phyloP scores from a whole-genome alignment of 306 rosid genomes.

The Quercus alba region DNA sequence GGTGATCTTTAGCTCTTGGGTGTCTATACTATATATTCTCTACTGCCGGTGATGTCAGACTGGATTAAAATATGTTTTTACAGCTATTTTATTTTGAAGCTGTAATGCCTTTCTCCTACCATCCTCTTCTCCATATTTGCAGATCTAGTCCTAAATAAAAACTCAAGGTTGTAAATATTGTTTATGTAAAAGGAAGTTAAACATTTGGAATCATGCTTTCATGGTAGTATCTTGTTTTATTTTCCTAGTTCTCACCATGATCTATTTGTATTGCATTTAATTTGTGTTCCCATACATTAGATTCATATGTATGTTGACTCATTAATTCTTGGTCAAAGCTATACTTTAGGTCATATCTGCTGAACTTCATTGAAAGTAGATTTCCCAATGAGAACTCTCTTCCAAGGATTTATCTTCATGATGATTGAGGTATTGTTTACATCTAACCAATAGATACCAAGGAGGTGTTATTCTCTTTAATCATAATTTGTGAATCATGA shows the following conservation, averaged over 20 bases:
- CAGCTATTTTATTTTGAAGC: neutral
- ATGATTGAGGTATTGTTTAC: neutral
- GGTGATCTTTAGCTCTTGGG: constrained; percentile 33
- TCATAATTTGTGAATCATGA: too few species aligned
- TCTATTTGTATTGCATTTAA: neutral
- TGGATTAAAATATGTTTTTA: constrained; percentile 4
- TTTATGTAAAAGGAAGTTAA: neutral
- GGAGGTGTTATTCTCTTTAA: neutral
- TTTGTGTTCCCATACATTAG: neutral
- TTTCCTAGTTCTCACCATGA: neutral
- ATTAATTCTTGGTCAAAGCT: neutral
- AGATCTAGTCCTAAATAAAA: neutral
- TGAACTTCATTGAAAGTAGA: neutral
- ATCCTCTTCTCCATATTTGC: neutral
- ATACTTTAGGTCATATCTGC: neutral
- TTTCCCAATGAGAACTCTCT: neutral
- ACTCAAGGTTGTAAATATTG: neutral
- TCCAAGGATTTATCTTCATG: neutral
- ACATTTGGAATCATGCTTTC: neutral
- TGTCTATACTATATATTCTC: neutral
- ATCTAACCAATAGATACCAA: neutral
- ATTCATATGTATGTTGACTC: neutral
- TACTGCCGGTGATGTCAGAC: neutral
- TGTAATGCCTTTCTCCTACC: neutral
- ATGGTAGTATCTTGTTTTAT: neutral